Conservation (phyloP, 176 grass and related monocot species). For the Oryza longistaminata region DNA sequence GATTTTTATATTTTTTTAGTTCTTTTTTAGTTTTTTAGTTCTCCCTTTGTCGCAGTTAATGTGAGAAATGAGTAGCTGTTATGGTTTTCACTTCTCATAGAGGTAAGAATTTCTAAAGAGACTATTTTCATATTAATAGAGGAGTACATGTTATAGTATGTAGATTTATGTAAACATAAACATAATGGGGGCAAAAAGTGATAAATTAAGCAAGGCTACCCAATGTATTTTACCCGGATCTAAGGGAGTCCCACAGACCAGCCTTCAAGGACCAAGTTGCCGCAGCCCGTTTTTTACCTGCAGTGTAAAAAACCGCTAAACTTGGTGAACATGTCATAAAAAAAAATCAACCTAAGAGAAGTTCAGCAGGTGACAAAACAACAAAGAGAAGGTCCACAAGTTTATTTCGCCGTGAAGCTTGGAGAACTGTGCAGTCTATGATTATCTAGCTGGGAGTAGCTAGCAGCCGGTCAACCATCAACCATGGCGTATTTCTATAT, state of each 20-base stretch:
- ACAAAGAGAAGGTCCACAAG: neutral
- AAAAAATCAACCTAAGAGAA: neutral
- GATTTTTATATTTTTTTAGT: neutral
- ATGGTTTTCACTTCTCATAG: neutral
- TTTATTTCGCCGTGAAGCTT: neutral
- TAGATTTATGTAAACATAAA: neutral
- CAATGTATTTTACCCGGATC: conserved; percentile 65
- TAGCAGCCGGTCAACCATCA: neutral
- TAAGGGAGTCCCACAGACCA: conserved; percentile 93
- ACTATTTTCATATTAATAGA: neutral
- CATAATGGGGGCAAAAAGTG: neutral
- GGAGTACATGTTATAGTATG: neutral
- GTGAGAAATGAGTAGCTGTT: neutral
- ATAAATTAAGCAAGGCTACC: neutral
- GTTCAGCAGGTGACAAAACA: neutral
- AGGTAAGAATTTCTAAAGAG: neutral
- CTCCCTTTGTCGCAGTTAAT: neutral
- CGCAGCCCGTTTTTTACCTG: conserved; percentile 31
- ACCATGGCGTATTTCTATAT: neutral
- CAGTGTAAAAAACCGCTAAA: neutral
- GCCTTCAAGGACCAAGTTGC: conserved; percentile 69
- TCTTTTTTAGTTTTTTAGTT: neutral
- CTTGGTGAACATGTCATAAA: neutral
- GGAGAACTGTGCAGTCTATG: neutral
- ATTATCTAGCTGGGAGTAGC: neutral